Base-by-base conservation (phyloP, 2,329 filamentous ascomycete species). In the Hymenoscyphus fructigenus region DNA sequence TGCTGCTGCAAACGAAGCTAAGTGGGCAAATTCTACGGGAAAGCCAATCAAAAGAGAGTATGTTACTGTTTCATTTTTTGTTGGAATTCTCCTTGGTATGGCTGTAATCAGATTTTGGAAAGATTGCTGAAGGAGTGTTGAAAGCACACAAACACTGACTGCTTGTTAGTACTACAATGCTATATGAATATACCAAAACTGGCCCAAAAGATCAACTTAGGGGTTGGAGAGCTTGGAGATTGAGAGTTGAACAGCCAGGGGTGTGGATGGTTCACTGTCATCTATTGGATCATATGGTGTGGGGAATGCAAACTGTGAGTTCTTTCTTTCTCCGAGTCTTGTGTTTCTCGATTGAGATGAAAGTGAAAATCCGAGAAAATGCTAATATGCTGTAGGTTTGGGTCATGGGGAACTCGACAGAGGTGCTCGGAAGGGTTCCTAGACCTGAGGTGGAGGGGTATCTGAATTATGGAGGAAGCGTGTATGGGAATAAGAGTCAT, bases 201-300 rank as follows among this genome's bases (percentile, higher is more conserved):
- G 77, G 76, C 0, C 65, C 65, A 1, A 72, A 76, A 3, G 74
- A 76, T 9, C 71, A 73, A 5, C 74, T 72, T 1, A 71, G 75
- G 1, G 81, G 82, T 0, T 85, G 83, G 83, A 73, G 83, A n/a
- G 82, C 77, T 10, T 84, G 82, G 83, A 75, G 83, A 36, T 66
- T 84, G 0, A 72, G 78, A 10, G 79, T 84, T 15, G 77, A 75
- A 9, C 75, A 82, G 63, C 74, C 82, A 0, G 82, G 82, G 0
- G 79, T 79, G 7, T 83, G 79, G 80, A 81, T 83, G 80, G 70
- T 83, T 50, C 81, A 83, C 73, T 83, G 81, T 62, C 81, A 83
- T 72, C 78, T 80, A 57, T 66, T 82, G 67, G 77, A 79, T 69
- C 81, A 83, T 71, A 81, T 81, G 79, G 69, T 81, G 5, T 81